These are phyloP conservation scores for Pseudocercospora macadamiae DNA, from an alignment of 2,329 filamentous ascomycete species.

Conservation along the genomic window DNA sequence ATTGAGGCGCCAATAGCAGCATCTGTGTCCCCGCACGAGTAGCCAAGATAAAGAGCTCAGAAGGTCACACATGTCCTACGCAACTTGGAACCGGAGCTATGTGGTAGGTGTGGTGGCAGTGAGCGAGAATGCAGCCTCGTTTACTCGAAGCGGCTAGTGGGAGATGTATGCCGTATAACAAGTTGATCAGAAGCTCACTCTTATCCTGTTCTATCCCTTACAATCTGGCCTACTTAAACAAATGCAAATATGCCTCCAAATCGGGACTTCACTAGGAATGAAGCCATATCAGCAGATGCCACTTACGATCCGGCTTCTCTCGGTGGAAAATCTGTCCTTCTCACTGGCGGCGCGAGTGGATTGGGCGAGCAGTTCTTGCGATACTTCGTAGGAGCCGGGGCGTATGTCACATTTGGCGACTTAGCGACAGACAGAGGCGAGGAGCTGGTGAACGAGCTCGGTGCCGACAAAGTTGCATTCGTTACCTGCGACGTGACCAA, in stretches of 20 bases:
- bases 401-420: slow-evolving; percentile 42
- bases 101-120: not conserved
- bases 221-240: too few relatives aligned
- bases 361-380: slow-evolving; percentile 41
- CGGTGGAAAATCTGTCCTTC: slow-evolving; percentile 51
- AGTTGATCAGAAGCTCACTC: too few relatives aligned
- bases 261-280: slow-evolving; percentile 13
- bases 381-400: slow-evolving; percentile 36
- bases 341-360: slow-evolving; percentile 52
- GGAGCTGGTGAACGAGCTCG: slow-evolving; percentile 37
- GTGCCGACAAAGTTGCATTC: slow-evolving; percentile 34
- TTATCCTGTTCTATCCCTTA: too few relatives aligned
- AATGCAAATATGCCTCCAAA: slow-evolving; percentile 15
- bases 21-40: not conserved
- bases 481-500: slow-evolving; percentile 35
- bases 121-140: not conserved
- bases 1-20: not conserved
- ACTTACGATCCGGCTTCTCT: slow-evolving; percentile 43
- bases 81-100: not conserved
- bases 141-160: not conserved
- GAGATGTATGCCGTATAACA: not conserved
- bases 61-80: not conserved
- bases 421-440: slow-evolving; percentile 34
- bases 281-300: slow-evolving; percentile 39
- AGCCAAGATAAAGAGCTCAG: not conserved